Evolutionary conservation across 2,329 filamentous ascomycete species (phyloP), one percentile per base, ranked within the genome.

Genomic region (Cladosporium sp.): DNA sequence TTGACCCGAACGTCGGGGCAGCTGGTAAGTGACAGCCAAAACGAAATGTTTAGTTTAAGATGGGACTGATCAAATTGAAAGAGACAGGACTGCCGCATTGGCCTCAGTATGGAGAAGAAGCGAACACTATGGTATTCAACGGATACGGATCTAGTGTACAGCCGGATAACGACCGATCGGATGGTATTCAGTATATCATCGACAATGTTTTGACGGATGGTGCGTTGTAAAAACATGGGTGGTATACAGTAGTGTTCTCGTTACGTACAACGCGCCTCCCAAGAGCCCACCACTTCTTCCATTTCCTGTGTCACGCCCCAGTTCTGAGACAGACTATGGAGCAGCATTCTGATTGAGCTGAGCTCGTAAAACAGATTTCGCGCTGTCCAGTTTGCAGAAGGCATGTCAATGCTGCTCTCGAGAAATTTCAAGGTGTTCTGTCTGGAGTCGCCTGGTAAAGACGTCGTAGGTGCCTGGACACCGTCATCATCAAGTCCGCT

Each of bases 261-360:
- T 54, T 32, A 54, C 15, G 51, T 54, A 54, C 51, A 54, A 8
- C 51, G 54, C 18, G 54, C 54, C n/a, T 58, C 54, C 54, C 54
- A 58, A 36, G 54, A 58, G 21, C 28, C 54, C 21, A 58, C 34
- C 12, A 58, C 54, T 38, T 58, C 54, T 58, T 58, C 54, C 54
- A 58, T 58, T 18, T 58, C 54, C 24, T 58, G 54, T 10, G 54
- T 58, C 11, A 58, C 54, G 18, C 54, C 54, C 54, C 54, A 58
- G 14, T 58, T 32, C 54, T 58, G 54, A 10, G 54, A 58, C 11
- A 58, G n/a, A 18, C 54, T 58, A 12, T 58, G 54, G 1, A 58
- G n/a, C 14, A 58, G n/a, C 30, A 58, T 38, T n/a, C 54, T 58
- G 32, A 58, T 26, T 2, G 54, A 58, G 28, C 54, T 58, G 21